Evolutionary conservation across 495 filamentous ascomycete species (phyloP), one percentile per base, ranked within the genome.

Genomic region (Neurospora sublineolata): DNA sequence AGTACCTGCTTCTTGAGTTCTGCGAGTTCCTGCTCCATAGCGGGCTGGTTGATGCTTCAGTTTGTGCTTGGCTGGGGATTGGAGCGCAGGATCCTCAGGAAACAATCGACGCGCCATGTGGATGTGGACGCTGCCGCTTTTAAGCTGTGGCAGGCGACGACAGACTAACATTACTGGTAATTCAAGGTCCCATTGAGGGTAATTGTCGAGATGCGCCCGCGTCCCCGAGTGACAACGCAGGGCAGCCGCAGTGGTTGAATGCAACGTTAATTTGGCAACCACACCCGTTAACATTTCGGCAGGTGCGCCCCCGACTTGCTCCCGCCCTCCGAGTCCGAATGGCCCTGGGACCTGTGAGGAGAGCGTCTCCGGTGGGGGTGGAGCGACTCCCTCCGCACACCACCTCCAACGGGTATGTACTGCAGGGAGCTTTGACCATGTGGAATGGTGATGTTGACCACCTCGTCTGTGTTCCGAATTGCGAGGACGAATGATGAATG

Each of bases 1-100:
- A 77, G 77, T 4, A 84, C 82, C 73, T 80, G 75, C 72, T 80
- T 74, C 73, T 83, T 83, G 67, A 84, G 78, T 52, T 83, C 81
- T 69, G 80, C 79, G 69, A 84, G 73, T 71, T 83, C 82, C 41
- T 77, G 77, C 41, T 76, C 78, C 78, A 84, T 82, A 42, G 8
- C 30, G 52, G 27, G 27, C 12, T 30, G 18, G 12, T 30, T 16
- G n/a, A 11, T 60, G 52, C 33, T 16, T 6, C 12, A 30, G 23
- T 60, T 60, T 8, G 5, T 30, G 8, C 52, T 18, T 18, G n/a
- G n/a, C n/a, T n/a, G 33, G 52, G 52, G 7, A 9, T 60, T 33
- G 18, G 52, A 5, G 11, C 10, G 52, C 23, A 18, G 12, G 1
- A 30, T 18, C 1, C 18, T 1, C 20, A 1, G 11, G 20, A 2